A percentile compares a stretch with the other conserved stretches of the same genome.
Evolutionary conservation across 2,329 filamentous ascomycete species (phyloP).

Genomic region (Colletotrichum musae): DNA sequence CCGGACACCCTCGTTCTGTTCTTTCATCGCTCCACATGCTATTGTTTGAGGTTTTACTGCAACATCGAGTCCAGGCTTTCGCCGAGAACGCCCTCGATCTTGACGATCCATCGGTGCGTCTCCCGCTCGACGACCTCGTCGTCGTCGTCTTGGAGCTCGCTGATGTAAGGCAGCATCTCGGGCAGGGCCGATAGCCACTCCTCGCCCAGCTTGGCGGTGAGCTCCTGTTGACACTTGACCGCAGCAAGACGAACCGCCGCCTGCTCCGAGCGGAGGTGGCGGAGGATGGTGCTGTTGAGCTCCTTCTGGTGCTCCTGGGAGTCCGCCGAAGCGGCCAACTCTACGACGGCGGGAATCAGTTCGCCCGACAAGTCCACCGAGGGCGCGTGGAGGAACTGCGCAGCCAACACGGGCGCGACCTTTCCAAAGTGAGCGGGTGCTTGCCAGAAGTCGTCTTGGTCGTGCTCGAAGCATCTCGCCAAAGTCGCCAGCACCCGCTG

Average conservation of each 20-base stretch:
- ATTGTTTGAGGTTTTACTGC: conserved; percentile 67
- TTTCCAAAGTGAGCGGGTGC: conserved; percentile 86
- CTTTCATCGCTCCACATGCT: background rate
- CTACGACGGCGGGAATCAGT: conserved; percentile 82
- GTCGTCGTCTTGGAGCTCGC: conserved; percentile 95
- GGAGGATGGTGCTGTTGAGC: conserved; percentile 84
- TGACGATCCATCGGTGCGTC: conserved; percentile 89
- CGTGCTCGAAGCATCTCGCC: conserved; percentile 83
- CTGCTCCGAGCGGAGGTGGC: conserved; percentile 81
- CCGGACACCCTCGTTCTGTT: conserved; percentile 1
- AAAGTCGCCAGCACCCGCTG: conserved; percentile 79
- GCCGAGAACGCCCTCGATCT: conserved; percentile 90
- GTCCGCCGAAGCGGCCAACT: conserved; percentile 84
- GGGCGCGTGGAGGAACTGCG: conserved; percentile 71
- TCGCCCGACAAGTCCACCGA: conserved; percentile 61
- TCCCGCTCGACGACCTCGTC: conserved; percentile 93
- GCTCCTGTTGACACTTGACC: conserved; percentile 83
- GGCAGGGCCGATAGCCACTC: conserved; percentile 93
- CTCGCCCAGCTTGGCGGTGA: conserved; percentile 87
- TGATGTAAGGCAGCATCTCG: conserved; percentile 97
- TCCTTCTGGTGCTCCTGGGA: conserved; percentile 93
- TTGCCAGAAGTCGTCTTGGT: conserved; percentile 98
- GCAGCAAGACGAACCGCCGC: conserved; percentile 83
- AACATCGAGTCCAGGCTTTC: conserved; percentile 95
- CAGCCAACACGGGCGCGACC: conserved; percentile 78